Conservation (phyloP, 768 basidiomycete genomes). For the Polyporus arcularius region DNA sequence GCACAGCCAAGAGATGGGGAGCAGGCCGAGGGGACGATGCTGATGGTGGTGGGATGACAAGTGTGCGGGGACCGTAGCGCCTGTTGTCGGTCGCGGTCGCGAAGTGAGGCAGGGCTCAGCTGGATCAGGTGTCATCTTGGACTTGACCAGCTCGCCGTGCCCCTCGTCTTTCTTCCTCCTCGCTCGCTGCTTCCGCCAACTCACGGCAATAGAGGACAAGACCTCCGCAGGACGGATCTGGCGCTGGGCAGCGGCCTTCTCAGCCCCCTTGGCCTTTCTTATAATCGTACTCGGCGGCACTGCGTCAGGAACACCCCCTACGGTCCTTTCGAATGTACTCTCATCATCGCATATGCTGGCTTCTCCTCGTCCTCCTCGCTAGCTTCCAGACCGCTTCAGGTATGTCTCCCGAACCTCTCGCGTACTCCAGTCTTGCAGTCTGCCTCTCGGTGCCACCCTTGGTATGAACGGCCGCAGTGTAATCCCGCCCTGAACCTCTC, state of each 20-base stretch:
- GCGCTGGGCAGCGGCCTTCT: constrained; percentile 16
- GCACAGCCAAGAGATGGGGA: background rate
- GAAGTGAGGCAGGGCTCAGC: background rate
- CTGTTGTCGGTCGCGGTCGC: constrained; percentile 2
- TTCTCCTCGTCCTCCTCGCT: constrained; percentile 13
- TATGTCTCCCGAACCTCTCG: background rate
- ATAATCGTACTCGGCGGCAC: constrained; percentile 10
- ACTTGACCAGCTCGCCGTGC: background rate
- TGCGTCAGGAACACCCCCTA: constrained; percentile 6
- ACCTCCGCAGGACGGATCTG: constrained; percentile 22
- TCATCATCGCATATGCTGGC: constrained; percentile 17
- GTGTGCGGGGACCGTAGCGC: background rate
- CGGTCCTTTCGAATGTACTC: constrained; percentile 18
- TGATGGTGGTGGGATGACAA: constrained; percentile 11
- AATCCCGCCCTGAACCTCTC: too few species aligned
- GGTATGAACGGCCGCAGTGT: background rate
- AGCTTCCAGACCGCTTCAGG: constrained; percentile 15
- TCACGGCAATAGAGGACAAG: constrained; percentile 6
- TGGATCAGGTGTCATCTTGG: background rate
- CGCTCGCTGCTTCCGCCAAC: constrained; percentile 6
- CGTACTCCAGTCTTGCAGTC: background rate
- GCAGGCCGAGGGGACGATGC: background rate
- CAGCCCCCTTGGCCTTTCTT: constrained; percentile 11
- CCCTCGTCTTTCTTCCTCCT: constrained; percentile 6
- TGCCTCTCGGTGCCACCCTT: background rate